Evolutionary conservation across 169 alveolate species (phyloP).

Genomic region (Plasmodium coatneyi): DNA sequence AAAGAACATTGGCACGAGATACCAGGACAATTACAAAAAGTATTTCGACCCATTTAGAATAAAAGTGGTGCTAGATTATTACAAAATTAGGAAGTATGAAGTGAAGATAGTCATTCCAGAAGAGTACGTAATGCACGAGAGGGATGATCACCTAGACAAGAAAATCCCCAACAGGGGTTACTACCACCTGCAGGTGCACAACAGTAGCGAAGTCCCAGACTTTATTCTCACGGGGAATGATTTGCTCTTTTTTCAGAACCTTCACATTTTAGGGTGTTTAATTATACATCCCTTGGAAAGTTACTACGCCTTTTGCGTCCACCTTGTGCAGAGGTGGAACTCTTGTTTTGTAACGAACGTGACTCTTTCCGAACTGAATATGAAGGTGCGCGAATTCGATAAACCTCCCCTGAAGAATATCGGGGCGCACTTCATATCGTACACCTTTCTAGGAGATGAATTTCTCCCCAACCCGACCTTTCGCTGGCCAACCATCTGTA

Average conservation of each 20-base stretch:
- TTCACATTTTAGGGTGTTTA: conserved; percentile 35
- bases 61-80: conserved; percentile 42
- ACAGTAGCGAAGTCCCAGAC: neutral
- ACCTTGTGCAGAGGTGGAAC: conserved; percentile 14
- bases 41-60: conserved; percentile 48
- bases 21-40: conserved; percentile 39
- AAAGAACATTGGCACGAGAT: conserved; percentile 51
- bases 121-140: conserved; percentile 14
- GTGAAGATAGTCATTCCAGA: conserved; percentile 40
- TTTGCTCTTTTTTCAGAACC: conserved; percentile 23
- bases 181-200: neutral
- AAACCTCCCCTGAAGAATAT: neutral
- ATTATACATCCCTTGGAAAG: conserved; percentile 44
- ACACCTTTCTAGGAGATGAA: conserved; percentile 48
- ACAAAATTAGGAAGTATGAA: conserved; percentile 3
- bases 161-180: neutral
- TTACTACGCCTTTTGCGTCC: conserved; percentile 28
- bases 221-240: conserved; percentile 13
- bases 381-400: neutral
- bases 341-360: conserved; percentile 51
- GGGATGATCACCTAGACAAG: neutral
- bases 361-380: neutral
- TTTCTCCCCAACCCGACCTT: conserved; percentile 56
- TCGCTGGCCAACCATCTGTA: conserved; percentile 27
- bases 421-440: conserved; percentile 33